Base-by-base conservation (phyloP, 768 basidiomycete genomes). In the Boletus pseudo-olivaceus region DNA sequence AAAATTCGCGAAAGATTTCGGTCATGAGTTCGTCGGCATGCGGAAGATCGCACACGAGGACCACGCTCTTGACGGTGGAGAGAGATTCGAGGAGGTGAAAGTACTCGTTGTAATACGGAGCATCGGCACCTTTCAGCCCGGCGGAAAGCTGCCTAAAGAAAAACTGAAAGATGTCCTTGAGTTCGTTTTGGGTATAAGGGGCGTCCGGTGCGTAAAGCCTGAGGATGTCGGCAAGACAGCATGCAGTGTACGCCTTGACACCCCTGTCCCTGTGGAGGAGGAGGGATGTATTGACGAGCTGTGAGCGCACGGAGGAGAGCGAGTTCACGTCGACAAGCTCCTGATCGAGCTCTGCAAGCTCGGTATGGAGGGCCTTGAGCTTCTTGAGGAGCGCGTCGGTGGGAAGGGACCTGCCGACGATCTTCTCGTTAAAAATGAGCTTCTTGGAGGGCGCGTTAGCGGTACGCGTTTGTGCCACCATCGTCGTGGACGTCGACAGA, bases 161-260 rank as follows among this genome's bases (percentile, higher is more conserved):
- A 78, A 99, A 98, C 62, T 93, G 85, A 72, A 99, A 99, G 67
- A 98, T 95, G 71, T 97, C 93, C 76, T 90, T 80, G 34, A 98
- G 83, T 69, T 98, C 91, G 45, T 79, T 72, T 47, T 87, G 85
- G 14, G 87, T 95, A 68, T 96, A 98, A 12, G 97, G 97, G 23
- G 97, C 95, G 70, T 98, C 93, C 1, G 97, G 97, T 1, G 97
- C 97, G 69, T 93, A 98, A 37, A 98, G 81, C 40, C 93, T 76
- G 55, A 99, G 84, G 50, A 98, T 79, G 69, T 99, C 95, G 2
- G 94, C 94, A 35, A 99, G 80, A 72, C 94, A 98, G 71, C 93
- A 96, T 0, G 93, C 93, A 5, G 89, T 83, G 62, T 90, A 95
- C 0, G 95, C 95, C 71, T 97, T 98, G 60, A 99, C 93, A 26